Percentiles rank a stretch among this genome's conserved stretches.
Evolutionary conservation across 75 land plant genomes (phyloP).

Genomic region (Larix kaempferi): DNA sequence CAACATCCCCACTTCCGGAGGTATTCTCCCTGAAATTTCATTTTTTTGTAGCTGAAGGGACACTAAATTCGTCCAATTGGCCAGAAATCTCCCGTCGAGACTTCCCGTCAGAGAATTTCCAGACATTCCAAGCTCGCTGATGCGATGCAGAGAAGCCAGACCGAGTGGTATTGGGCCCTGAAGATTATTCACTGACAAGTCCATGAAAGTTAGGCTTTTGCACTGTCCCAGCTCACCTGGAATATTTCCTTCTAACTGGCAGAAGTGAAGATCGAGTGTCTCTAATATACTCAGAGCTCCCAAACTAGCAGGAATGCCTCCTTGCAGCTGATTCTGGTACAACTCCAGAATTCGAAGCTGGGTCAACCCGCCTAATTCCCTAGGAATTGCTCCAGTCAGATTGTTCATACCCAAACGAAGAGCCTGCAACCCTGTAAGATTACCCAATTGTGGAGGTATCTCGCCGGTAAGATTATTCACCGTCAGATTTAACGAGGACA

Average conservation of each 20-base stretch:
- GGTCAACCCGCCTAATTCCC: conserved; percentile 26
- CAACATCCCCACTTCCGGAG: conserved; percentile 13
- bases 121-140: conserved; percentile 24
- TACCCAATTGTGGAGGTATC: conserved; percentile 48
- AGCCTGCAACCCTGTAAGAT: conserved; percentile 24
- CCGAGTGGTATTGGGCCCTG: conserved; percentile 49
- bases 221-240: conserved; percentile 48
- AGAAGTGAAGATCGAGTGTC: conserved; percentile 38
- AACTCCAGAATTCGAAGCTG: conserved; percentile 37
- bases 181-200: conserved; percentile 51
- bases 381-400: conserved; percentile 43
- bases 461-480: conserved; percentile 59
- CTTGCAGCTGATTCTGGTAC: conserved; percentile 37
- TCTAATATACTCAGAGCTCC: conserved; percentile 22
- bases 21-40: conserved; percentile 19
- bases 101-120: conserved; percentile 39
- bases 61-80: conserved; percentile 15
- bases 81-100: conserved; percentile 34
- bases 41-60: conserved; percentile 33
- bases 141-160: conserved; percentile 57
- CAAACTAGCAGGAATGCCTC: conserved; percentile 36
- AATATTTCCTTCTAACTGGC: conserved; percentile 30
- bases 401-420: conserved; percentile 46
- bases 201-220: conserved; percentile 39
- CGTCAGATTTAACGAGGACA: conserved; percentile 44